phyloP scores from a whole-genome alignment of 441 rosid genomes.

The Pelargonium australe region DNA sequence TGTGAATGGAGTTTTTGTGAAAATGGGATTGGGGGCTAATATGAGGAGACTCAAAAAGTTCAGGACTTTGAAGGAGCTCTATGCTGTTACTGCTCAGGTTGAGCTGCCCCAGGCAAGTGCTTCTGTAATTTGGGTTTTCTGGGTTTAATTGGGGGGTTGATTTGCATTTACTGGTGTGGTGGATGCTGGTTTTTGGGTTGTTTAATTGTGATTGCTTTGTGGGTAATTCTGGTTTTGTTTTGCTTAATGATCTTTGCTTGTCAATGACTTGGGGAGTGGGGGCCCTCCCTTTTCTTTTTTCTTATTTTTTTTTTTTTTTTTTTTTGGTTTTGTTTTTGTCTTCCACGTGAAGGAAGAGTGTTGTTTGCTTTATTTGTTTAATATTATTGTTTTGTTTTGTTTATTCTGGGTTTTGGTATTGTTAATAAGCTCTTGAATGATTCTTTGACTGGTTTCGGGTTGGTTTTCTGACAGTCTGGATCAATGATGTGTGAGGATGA shows the following conservation, averaged over 20 bases:
- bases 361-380: not conserved
- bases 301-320: not conserved
- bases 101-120: constrained; percentile 20
- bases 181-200: not conserved
- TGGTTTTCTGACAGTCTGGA: not conserved
- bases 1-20: not conserved
- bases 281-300: not conserved
- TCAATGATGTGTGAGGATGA: constrained; percentile 2
- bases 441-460: not conserved
- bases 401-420: constrained; percentile 5
- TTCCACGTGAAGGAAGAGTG: constrained; percentile 8
- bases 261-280: not conserved
- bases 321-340: not conserved
- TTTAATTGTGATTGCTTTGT: constrained; percentile 2
- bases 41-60: constrained; percentile 21
- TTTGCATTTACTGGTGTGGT: constrained; percentile 1
- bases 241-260: not conserved
- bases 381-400: not conserved
- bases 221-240: not conserved
- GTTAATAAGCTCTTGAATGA: not conserved
- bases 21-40: constrained; percentile 5
- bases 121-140: constrained; percentile 8
- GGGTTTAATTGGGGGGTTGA: constrained; percentile 8
- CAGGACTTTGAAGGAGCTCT: constrained; percentile 21
- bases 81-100: constrained; percentile 8